These are phyloP conservation scores for Sclerotinia spermophila DNA, from an alignment of 2,329 filamentous ascomycete species.

Conservation along the genomic window DNA sequence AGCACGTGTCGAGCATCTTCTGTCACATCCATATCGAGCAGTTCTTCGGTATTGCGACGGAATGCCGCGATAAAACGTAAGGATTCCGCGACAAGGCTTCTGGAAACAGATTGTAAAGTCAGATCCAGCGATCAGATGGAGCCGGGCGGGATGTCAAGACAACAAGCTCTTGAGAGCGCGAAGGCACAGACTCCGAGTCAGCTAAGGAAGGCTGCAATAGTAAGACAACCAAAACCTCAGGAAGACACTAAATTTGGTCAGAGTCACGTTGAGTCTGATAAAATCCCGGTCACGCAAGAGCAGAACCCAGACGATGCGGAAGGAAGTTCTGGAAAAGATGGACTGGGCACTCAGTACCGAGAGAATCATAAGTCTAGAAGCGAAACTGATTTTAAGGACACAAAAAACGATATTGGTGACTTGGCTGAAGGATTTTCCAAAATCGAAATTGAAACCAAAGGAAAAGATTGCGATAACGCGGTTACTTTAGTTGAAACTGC, in stretches of 20 bases:
- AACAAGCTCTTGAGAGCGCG: rapidly evolving
- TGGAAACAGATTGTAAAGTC: neutral
- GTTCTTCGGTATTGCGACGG: no score
- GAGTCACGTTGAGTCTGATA: neutral
- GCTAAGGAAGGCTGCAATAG: neutral
- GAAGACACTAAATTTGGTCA: neutral
- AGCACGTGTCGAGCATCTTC: no score
- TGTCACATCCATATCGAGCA: no score
- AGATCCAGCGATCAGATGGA: neutral
- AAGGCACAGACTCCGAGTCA: rapidly evolving
- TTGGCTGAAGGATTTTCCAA: no score
- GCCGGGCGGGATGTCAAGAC: rapidly evolving
- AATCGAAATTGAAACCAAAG: no score
- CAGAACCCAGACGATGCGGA: neutral
- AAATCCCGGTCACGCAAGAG: neutral
- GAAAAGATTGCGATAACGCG: rapidly evolving
- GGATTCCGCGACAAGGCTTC: neutral
- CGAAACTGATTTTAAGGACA: neutral
- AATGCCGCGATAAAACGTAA: no score
- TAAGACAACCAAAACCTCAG: neutral
- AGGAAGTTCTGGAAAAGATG: neutral
- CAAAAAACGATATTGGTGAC: no score
- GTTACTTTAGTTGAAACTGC: neutral
- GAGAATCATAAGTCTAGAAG: neutral
- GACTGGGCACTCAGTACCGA: rapidly evolving